A percentile compares a stretch with the other conserved stretches of the same genome.
Conservation (phyloP, 805 yeast species). For the Maudiozyma serrabonitensis region DNA sequence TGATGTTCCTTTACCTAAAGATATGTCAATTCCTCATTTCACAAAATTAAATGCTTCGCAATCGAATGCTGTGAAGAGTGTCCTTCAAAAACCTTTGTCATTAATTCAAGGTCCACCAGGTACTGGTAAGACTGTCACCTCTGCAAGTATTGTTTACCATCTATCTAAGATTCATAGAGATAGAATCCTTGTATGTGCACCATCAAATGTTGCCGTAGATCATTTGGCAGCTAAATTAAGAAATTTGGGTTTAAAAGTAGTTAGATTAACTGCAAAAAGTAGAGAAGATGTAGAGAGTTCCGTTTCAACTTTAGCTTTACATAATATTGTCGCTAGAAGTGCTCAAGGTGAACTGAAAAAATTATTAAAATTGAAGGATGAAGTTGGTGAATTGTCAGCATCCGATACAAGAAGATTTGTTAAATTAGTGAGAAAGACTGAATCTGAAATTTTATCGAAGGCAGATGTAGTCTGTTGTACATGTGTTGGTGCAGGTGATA, state of each 20-base stretch:
- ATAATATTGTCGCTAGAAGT: slow-evolving; percentile 37
- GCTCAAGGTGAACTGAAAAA: slow-evolving; percentile 52
- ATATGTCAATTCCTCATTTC: slow-evolving; percentile 55
- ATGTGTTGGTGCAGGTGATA: slow-evolving; percentile 87
- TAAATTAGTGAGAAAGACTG: slow-evolving; percentile 37
- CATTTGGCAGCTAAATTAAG: slow-evolving; percentile 71
- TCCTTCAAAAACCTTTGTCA: slow-evolving; percentile 61
- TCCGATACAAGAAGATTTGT: slow-evolving; percentile 41
- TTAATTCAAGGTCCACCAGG: slow-evolving; percentile 95
- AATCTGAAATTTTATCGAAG: slow-evolving; percentile 37
- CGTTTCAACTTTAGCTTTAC: slow-evolving; percentile 48
- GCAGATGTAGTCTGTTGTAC: slow-evolving; percentile 84
- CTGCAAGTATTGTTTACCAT: slow-evolving; percentile 80
- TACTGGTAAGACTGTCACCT: slow-evolving; percentile 91
- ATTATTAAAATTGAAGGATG: slow-evolving; percentile 47
- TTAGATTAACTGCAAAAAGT: slow-evolving; percentile 64
- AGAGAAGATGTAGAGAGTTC: slow-evolving; percentile 73
- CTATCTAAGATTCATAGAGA: slow-evolving; percentile 51
- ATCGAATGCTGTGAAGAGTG: slow-evolving; percentile 61
- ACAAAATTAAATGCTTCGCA: slow-evolving; percentile 72
- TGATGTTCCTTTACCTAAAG: slow-evolving; percentile 50
- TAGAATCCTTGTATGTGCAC: slow-evolving; percentile 81
- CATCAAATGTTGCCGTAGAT: slow-evolving; percentile 92
- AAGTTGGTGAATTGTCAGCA: slow-evolving; percentile 57
- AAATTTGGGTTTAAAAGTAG: slow-evolving; percentile 64